phyloP scores from a whole-genome alignment of 768 basidiomycete genomes.

The Vararia minispora region DNA sequence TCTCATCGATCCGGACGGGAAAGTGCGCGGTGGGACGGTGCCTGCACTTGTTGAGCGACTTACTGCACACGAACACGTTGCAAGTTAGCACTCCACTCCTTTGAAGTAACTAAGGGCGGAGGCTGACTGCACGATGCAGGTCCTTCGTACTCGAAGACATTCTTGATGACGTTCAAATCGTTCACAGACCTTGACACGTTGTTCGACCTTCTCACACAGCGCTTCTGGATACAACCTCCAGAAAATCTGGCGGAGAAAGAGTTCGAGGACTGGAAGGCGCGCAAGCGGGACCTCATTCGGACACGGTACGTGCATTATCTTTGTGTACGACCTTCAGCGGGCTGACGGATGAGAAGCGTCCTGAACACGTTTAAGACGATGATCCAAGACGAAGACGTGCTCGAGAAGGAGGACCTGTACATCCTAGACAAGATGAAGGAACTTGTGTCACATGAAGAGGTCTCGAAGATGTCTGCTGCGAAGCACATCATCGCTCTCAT shows the following conservation, averaged over 20 bases:
- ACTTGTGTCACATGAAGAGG: conserved; percentile 60
- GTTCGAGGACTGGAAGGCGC: conserved; percentile 64
- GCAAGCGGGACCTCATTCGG: conserved; percentile 82
- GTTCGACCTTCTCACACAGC: conserved; percentile 67
- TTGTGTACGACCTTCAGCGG: background rate
- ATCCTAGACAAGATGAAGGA: conserved; percentile 76
- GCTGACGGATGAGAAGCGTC: conserved; percentile 37
- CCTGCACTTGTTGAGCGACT: conserved; percentile 79
- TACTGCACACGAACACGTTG: conserved; percentile 84
- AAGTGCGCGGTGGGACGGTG: conserved; percentile 80
- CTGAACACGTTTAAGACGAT: conserved; percentile 86
- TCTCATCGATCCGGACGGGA: conserved; percentile 73
- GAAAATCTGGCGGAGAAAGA: conserved; percentile 50
- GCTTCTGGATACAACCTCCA: conserved; percentile 74
- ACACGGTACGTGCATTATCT: conserved; percentile 48
- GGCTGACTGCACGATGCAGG: no score
- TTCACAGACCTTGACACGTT: conserved; percentile 80
- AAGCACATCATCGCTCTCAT: conserved; percentile 67
- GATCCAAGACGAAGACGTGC: conserved; percentile 71
- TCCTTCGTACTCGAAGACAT: conserved; percentile 73
- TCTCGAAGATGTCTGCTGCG: conserved; percentile 53
- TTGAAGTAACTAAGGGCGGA: no score
- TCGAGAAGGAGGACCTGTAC: conserved; percentile 79
- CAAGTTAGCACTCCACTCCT: no score
- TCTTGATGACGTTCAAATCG: conserved; percentile 93